These are phyloP conservation scores for Dalbergia cochinchinensis DNA, from an alignment of 306 rosid genomes.

Conservation along the genomic window DNA sequence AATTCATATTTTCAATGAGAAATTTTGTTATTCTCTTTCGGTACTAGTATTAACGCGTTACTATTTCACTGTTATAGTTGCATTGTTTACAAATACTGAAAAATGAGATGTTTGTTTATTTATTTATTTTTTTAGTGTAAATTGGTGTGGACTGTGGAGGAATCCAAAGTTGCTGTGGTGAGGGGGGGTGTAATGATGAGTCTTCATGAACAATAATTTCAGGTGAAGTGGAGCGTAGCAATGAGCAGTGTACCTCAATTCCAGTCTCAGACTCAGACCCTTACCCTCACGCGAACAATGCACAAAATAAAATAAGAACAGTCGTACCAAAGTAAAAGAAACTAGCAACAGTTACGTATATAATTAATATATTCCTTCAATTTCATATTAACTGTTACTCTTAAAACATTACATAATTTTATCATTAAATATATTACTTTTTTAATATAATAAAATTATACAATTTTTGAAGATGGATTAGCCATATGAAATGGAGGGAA, in stretches of 20 bases:
- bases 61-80: not conserved
- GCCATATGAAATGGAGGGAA: not conserved
- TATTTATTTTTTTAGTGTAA: not conserved
- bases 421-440: too few relatives aligned
- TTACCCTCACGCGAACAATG: not conserved
- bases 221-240: constrained; percentile 31
- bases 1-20: too few relatives aligned
- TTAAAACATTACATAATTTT: too few relatives aligned
- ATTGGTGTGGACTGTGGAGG: not conserved
- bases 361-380: too few relatives aligned
- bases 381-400: too few relatives aligned
- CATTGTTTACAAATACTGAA: not conserved
- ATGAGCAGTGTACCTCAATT: not conserved
- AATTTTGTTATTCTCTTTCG: too few relatives aligned
- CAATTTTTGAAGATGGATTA: too few relatives aligned
- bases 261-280: constrained; percentile 14
- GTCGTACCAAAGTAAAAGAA: not conserved
- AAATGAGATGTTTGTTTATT: not conserved
- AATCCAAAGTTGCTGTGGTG: constrained; percentile 1
- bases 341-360: too few relatives aligned
- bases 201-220: not conserved
- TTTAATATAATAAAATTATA: too few relatives aligned
- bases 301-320: not conserved
- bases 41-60: too few relatives aligned
- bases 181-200: constrained; percentile 20